A percentile compares a stretch with the other conserved stretches of the same genome.
These are phyloP conservation scores for Aspergillus sp. DNA, from an alignment of 2,329 filamentous ascomycete species.

Conservation along the genomic window DNA sequence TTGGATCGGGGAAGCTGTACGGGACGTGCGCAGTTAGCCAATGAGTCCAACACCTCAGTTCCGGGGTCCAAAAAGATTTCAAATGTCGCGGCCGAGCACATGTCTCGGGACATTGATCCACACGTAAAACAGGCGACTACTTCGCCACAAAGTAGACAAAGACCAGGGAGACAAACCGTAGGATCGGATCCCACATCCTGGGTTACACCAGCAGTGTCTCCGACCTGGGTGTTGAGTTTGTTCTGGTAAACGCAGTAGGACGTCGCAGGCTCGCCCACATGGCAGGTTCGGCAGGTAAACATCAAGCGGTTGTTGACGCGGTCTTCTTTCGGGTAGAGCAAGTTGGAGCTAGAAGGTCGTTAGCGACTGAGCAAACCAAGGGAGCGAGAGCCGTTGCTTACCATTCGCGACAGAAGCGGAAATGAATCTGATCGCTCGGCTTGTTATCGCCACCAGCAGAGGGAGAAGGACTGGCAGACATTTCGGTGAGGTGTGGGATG, in stretches of 20 bases:
- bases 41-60: conserved; percentile 21
- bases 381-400: conserved; percentile 41
- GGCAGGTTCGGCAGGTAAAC: conserved; percentile 95
- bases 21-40: conserved; percentile 37
- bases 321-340: conserved; percentile 97
- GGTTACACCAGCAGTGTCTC: conserved; percentile 95
- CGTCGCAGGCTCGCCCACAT: conserved; percentile 83
- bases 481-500: conserved; percentile 19
- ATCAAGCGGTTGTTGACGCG: conserved; percentile 79
- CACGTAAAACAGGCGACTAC: conserved; percentile 60
- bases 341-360: conserved; percentile 72
- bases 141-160: conserved; percentile 64
- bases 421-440: conserved; percentile 77
- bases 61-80: conserved; percentile 20
- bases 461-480: conserved; percentile 50
- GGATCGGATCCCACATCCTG: conserved; percentile 97
- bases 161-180: conserved; percentile 78
- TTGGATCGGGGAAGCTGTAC: conserved; percentile 83
- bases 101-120: conserved; percentile 41
- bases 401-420: conserved; percentile 98
- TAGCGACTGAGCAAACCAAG: conserved; percentile 10
- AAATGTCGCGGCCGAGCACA: conserved; percentile 22
- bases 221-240: conserved; percentile 85
- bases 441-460: conserved; percentile 45
- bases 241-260: conserved; percentile 96